Conservation (phyloP, 345 rosid genomes). For the Eucalyptus fibrosa region DNA sequence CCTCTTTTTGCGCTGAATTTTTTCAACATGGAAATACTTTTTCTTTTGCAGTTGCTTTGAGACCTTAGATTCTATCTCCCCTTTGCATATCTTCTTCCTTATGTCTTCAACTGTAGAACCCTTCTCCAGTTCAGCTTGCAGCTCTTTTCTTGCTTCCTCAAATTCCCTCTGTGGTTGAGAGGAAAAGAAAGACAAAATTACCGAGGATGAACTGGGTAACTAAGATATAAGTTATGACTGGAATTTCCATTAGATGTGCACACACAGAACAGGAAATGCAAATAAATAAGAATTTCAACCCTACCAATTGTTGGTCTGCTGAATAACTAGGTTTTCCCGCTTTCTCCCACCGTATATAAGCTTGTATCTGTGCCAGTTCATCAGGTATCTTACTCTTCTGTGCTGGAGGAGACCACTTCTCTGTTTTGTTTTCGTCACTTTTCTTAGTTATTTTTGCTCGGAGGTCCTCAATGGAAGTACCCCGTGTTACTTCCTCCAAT, state of each 20-base stretch:
- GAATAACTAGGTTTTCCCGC: slow-evolving; percentile 68
- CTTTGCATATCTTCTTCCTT: slow-evolving; percentile 36
- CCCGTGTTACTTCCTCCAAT: slow-evolving; percentile 65
- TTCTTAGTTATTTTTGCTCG: slow-evolving; percentile 50
- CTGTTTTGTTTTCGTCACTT: slow-evolving; percentile 28
- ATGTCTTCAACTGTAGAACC: slow-evolving; percentile 49
- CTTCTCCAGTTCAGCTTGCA: slow-evolving; percentile 44
- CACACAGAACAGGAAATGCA: neutral
- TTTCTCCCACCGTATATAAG: slow-evolving; percentile 69
- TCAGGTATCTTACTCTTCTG: slow-evolving; percentile 29
- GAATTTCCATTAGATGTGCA: neutral
- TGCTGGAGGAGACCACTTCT: slow-evolving; percentile 19
- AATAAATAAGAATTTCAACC: neutral
- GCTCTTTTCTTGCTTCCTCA: slow-evolving; percentile 56
- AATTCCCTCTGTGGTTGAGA: slow-evolving; percentile 38
- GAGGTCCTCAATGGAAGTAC: slow-evolving; percentile 64
- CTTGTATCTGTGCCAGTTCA: slow-evolving; percentile 51
- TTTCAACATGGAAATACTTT: slow-evolving; percentile 25
- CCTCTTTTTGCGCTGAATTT: slow-evolving; percentile 68
- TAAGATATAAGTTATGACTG: neutral
- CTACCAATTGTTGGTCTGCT: slow-evolving; percentile 12
- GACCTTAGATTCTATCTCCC: slow-evolving; percentile 32
- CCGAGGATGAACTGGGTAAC: neutral
- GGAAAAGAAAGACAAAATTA: neutral
- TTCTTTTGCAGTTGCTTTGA: slow-evolving; percentile 14